A percentile compares a stretch with the other conserved stretches of the same genome.
These are phyloP conservation scores for Candida ortonii DNA, from an alignment of 805 yeast species.

Conservation along the genomic window DNA sequence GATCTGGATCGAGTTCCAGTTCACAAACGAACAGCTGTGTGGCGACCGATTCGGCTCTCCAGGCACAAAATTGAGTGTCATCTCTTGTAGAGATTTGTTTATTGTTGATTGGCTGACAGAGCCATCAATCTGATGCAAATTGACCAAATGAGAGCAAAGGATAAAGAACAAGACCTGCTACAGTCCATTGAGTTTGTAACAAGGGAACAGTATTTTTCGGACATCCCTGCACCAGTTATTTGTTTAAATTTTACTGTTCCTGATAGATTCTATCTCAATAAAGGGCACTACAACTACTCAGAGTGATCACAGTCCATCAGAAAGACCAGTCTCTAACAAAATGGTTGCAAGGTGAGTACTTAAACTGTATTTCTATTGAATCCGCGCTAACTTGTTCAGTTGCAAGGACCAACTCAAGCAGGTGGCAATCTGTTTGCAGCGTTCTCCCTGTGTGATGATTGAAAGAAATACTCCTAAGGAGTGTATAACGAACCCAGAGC, in stretches of 20 bases:
- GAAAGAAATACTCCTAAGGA: conserved; percentile 87
- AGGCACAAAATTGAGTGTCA: conserved; percentile 74
- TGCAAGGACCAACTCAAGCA: conserved; percentile 93
- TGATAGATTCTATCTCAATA: background rate
- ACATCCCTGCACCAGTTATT: too few species aligned
- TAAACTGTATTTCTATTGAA: background rate
- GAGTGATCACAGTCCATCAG: too few species aligned
- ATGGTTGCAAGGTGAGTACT: conserved; percentile 57
- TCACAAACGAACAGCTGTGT: conserved; percentile 53
- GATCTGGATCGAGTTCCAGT: conserved; percentile 65
- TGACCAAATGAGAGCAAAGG: too few species aligned
- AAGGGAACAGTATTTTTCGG: too few species aligned
- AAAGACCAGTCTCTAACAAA: too few species aligned
- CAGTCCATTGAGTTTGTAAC: too few species aligned
- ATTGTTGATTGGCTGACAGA: conserved; percentile 1
- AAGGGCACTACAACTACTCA: conserved; percentile 2
- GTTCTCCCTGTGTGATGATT: conserved; percentile 93
- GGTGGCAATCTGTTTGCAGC: conserved; percentile 91
- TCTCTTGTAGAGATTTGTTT: too few species aligned
- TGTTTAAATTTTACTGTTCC: too few species aligned
- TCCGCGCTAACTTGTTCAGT: conserved; percentile 38
- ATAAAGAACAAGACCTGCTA: too few species aligned
- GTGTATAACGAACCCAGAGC: conserved; percentile 78
- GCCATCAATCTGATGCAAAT: too few species aligned
- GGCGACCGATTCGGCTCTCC: conserved; percentile 72